A percentile compares a stretch with the other conserved stretches of the same genome.
phyloP scores from a whole-genome alignment of 2,329 filamentous ascomycete species.

The Fusarium irregulare region DNA sequence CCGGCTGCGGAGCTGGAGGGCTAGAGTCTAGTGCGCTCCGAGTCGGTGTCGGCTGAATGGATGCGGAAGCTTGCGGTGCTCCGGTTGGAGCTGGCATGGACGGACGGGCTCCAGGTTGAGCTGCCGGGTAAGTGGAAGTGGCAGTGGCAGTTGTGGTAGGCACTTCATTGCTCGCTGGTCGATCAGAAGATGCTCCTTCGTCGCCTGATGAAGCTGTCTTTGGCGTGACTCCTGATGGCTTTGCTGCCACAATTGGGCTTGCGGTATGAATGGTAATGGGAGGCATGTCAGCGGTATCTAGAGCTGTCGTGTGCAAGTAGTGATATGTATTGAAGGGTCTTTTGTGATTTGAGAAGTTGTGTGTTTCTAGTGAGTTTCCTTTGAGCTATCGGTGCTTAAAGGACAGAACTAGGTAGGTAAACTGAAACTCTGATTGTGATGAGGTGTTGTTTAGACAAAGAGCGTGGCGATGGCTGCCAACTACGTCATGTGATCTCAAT shows the following conservation, averaged over 20 bases:
- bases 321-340: not conserved
- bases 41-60: conserved; percentile 58
- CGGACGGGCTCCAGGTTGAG: conserved; percentile 46
- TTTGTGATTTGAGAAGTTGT: not conserved
- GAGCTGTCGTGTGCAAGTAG: not conserved
- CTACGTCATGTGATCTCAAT: conserved; percentile 39
- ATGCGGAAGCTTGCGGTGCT: conserved; percentile 50
- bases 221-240: conserved; percentile 62
- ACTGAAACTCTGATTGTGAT: conserved; percentile 3
- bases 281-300: conserved; percentile 59
- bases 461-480: conserved; percentile 30
- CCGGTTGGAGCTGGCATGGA: conserved; percentile 59
- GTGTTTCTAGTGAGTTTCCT: not conserved
- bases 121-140: conserved; percentile 40
- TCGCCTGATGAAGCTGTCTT: conserved; percentile 53
- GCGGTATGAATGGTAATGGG: conserved; percentile 69
- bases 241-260: conserved; percentile 69
- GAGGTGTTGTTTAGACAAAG: conserved; percentile 30
- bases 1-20: conserved; percentile 68
- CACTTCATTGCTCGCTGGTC: conserved; percentile 45
- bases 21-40: conserved; percentile 48
- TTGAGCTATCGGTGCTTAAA: not conserved
- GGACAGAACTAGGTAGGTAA: not conserved
- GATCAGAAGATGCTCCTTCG: conserved; percentile 32
- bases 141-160: conserved; percentile 27